Base-by-base conservation (phyloP, 2,329 filamentous ascomycete species). In the Akanthomyces lecanii region DNA sequence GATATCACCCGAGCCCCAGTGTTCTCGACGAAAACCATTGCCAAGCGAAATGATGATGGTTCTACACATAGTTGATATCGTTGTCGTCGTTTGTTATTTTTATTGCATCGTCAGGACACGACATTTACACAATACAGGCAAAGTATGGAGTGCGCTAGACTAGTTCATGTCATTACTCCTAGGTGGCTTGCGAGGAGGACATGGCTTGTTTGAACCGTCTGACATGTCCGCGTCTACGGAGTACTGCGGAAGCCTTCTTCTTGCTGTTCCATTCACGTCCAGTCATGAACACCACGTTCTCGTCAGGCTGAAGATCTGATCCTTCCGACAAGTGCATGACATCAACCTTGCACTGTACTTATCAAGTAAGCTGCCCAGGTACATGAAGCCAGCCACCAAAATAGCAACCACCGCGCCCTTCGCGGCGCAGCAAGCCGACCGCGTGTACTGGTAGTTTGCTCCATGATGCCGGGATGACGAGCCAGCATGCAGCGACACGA, bases 401-500 rank as follows among this genome's bases (percentile, higher is more conserved):
- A 53, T 25, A 54, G 33, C 51, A 54, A 30, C 16, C n/a, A 1
- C 3, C 11, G 42, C 25, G 57, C 12, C 23, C 21, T 42, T 51
- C 10, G 5, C 45, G 36, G 38, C 50, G 58, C 8, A 45, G 30
- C 38, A 25, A 33, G 28, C 12, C 40, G n/a, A 23, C 38, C 50
- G 59, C 59, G 59, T n/a, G 58, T 61, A 47, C 28, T 14, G 30
- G 38, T n/a, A 16, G 16, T 30, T 38, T 11, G 16, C 30, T 56
- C 52, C 60, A 62, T 56, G 60, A 62, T 62, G 60, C 60, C 45
- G 23, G 33, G 5, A 62, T 56, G 60, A 62, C 44, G 25, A 33
- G 40, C 6, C 18, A 50, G 14, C 12, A 11, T 36, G 11, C 55
- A 23, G 28, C 30, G 44, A 36, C 14, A 18, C 16, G 30, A 30